Evolutionary conservation across 2,329 filamentous ascomycete genomes (phyloP), one percentile per base, ranked within the genome.

Genomic region (Intubia oerlemansii): DNA sequence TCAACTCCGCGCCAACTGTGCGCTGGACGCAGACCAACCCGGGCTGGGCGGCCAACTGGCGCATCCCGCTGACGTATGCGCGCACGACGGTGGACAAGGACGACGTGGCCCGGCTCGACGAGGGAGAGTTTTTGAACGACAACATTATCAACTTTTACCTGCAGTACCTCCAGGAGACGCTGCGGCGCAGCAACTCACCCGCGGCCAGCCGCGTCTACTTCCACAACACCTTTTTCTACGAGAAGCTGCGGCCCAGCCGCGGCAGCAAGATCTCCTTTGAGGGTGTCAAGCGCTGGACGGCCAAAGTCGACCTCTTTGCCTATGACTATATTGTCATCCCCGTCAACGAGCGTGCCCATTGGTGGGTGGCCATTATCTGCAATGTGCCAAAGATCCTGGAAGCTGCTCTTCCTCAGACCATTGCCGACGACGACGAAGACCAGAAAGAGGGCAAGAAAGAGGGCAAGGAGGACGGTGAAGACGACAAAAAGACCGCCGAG

Each of bases 291-390:
- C 66, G 69, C 24, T 98, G 88, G 88, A 95, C 88, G 1, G 62
- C 75, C 19, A 80, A 72, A 39, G 62, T 85, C 14, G 79, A 98
- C 44, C 52, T 98, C 7, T 79, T 95, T 42, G 63, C 60, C 5
- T 82, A 79, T 40, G 80, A 92, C 44, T 93, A 84, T 46, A 71
- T 95, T 33, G 62, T 95, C 9, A 76, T 98, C 6, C 88, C 88
- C 0, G 80, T 98, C 46, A 90, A 92, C 41, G 78, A 93, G 44
- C 58, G 68, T 39, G 53, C 59, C 2, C 88, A 98, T 48, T 98
- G 90, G 88, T 95, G 88, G 49, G 56, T 95, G 38, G 82, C 81
- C 10, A 85, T 98, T 32, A 85, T 98, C 29, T 92, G 81, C 61
- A 92, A 98, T 42, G 62, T 85, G 3, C 64, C 68, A 4, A 70